Conservation (phyloP, 345 rosid species). For the Anastatica hierochuntica region DNA sequence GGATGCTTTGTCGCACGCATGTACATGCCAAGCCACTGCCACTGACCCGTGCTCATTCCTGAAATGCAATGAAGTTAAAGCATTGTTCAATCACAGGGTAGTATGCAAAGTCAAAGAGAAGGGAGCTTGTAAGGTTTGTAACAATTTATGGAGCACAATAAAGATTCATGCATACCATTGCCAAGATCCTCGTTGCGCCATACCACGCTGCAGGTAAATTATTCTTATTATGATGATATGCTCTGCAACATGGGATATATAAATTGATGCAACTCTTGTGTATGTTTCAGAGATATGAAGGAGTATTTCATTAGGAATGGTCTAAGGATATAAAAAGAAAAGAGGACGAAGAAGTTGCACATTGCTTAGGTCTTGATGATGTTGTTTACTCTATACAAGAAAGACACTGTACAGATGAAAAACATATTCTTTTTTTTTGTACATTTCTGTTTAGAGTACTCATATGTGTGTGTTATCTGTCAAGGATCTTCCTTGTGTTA, state of each 20-base stretch:
- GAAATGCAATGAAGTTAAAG: slow-evolving; percentile 26
- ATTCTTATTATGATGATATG: background rate
- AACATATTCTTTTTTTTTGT: too few species aligned
- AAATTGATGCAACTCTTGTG: slow-evolving; percentile 5
- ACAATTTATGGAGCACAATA: slow-evolving; percentile 19
- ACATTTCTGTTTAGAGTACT: too few species aligned
- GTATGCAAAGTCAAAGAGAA: slow-evolving; percentile 20
- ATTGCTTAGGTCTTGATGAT: background rate
- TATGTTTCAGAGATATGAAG: slow-evolving; percentile 9
- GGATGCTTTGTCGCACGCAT: slow-evolving; percentile 35
- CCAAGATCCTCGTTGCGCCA: slow-evolving; percentile 20
- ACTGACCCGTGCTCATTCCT: slow-evolving; percentile 26
- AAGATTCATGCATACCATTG: slow-evolving; percentile 30
- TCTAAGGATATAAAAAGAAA: background rate
- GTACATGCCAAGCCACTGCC: slow-evolving; percentile 14
- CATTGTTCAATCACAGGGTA: slow-evolving; percentile 28
- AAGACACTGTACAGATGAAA: too few species aligned
- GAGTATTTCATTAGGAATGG: background rate
- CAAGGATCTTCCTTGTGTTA: too few species aligned
- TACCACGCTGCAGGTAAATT: slow-evolving; percentile 43
- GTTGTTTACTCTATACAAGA: too few species aligned
- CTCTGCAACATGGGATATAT: background rate
- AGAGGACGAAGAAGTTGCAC: slow-evolving; percentile 3
- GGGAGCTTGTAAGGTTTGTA: slow-evolving; percentile 27
- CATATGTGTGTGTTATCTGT: too few species aligned